Evolutionary conservation across 768 basidiomycete genomes (phyloP).

Genomic region (Boletus rubroflammeus): DNA sequence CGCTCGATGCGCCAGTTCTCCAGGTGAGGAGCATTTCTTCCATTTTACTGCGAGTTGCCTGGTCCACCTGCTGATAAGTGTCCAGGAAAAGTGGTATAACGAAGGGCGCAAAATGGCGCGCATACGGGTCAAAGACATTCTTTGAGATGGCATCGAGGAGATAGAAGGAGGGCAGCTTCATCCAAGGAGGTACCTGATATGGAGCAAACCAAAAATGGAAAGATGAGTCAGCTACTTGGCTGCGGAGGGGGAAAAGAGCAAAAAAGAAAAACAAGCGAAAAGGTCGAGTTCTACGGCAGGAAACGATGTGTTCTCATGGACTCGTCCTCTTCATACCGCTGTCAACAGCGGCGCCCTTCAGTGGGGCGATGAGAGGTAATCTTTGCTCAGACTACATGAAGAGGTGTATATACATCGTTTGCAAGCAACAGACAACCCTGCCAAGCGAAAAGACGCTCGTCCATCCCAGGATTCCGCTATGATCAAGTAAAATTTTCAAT

Average conservation of each 20-base stretch:
- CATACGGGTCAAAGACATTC: slow-evolving; percentile 92
- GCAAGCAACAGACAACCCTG: slow-evolving; percentile 26
- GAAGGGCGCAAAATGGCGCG: slow-evolving; percentile 75
- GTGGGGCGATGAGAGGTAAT: slow-evolving; percentile 33
- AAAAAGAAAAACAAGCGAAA: slow-evolving; percentile 36
- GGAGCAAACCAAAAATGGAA: slow-evolving; percentile 29
- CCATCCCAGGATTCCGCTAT: slow-evolving; percentile 29
- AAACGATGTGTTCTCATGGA: slow-evolving; percentile 35
- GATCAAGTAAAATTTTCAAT: slow-evolving; percentile 24
- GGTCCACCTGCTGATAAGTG: slow-evolving; percentile 85
- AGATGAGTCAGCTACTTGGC: slow-evolving; percentile 63
- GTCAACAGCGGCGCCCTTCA: slow-evolving; percentile 31
- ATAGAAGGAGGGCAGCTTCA: slow-evolving; percentile 93
- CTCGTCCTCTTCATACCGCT: slow-evolving; percentile 35
- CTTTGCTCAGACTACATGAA: slow-evolving; percentile 43
- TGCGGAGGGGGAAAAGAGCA: slow-evolving; percentile 21
- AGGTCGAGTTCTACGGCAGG: slow-evolving; percentile 18
- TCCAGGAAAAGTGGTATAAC: slow-evolving; percentile 83
- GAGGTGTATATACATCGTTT: slow-evolving; percentile 45
- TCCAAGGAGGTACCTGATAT: slow-evolving; percentile 77
- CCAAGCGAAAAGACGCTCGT: slow-evolving; percentile 22
- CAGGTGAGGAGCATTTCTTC: slow-evolving; percentile 97
- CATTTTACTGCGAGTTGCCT: slow-evolving; percentile 86
- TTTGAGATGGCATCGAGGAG: slow-evolving; percentile 96
- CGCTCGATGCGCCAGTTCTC: slow-evolving; percentile 79